Evolutionary conservation across 768 basidiomycete species (phyloP).

Genomic region (Tulasnella sp.): DNA sequence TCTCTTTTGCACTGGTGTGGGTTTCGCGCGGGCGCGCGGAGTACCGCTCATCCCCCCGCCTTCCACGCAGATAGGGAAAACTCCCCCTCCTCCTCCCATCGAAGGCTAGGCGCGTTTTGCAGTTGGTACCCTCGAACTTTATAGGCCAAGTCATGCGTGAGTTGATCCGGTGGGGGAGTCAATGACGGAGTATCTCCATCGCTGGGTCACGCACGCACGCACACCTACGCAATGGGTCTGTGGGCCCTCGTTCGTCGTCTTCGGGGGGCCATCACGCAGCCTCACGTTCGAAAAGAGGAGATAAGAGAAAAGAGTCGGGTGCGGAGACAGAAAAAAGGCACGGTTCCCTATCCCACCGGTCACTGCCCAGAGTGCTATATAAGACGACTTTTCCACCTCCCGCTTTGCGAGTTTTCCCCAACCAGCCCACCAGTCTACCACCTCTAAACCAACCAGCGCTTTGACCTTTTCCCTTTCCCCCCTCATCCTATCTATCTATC

Average conservation of each 20-base stretch:
- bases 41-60: conserved; percentile 2
- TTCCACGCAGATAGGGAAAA: conserved; percentile 11
- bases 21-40: neutral
- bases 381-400: neutral
- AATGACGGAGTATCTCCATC: conserved; percentile 6
- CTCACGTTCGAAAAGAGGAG: conserved; percentile 1
- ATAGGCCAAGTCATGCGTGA: neutral
- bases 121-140: neutral
- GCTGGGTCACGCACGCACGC: neutral
- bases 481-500: neutral
- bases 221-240: neutral
- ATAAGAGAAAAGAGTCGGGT: neutral
- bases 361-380: conserved; percentile 7
- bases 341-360: neutral
- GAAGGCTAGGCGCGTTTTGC: neutral
- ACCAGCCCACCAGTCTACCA: neutral
- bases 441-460: neutral
- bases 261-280: neutral
- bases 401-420: neutral
- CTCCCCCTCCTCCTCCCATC: neutral
- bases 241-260: neutral
- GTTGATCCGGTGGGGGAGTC: conserved; percentile 11
- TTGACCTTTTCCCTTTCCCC: neutral
- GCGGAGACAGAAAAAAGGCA: neutral
- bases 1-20: neutral